A percentile compares a stretch with the other conserved stretches of the same genome.
phyloP scores from a whole-genome alignment of 345 rosid species.

The Toxicodendron radicans region DNA sequence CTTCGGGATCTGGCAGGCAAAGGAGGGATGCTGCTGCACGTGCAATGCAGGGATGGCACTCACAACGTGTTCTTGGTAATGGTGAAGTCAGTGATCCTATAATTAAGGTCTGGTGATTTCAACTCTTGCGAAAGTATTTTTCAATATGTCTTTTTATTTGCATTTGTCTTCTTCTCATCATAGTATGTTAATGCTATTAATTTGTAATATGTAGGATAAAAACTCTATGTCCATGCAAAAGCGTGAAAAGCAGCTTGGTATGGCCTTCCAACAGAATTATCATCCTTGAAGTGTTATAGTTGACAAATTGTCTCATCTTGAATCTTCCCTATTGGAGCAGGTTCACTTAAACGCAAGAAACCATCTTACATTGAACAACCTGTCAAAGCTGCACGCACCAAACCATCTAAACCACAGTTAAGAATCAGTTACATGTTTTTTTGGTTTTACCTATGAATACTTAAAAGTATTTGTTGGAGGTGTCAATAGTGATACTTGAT shows the following conservation, averaged over 20 bases:
- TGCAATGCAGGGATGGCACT: conserved; percentile 85
- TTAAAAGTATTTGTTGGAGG: not conserved
- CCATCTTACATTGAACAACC: conserved; percentile 43
- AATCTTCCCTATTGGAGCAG: conserved; percentile 35
- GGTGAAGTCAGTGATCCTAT: conserved; percentile 61
- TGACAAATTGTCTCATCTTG: conserved; percentile 19
- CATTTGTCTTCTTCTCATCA: not conserved
- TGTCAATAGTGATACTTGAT: not conserved
- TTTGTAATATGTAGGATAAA: conserved; percentile 47
- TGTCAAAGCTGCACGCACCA: conserved; percentile 47
- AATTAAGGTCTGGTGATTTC: conserved; percentile 44
- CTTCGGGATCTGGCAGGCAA: conserved; percentile 56
- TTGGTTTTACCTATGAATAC: conserved; percentile 8
- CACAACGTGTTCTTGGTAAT: conserved; percentile 54
- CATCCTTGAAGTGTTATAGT: conserved; percentile 7
- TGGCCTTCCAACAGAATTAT: conserved; percentile 18
- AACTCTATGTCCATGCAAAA: conserved; percentile 39
- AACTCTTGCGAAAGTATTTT: not conserved
- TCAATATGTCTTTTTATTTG: not conserved
- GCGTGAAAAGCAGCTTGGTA: conserved; percentile 70
- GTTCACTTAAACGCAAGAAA: conserved; percentile 80
- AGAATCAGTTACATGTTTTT: conserved; percentile 23
- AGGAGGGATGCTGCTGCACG: conserved; percentile 76
- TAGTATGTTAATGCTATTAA: conserved; percentile 5
- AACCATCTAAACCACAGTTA: conserved; percentile 66